A percentile compares a stretch with the other conserved stretches of the same genome.
Conservation (phyloP, 257 asterid genomes). For the Nicotiana tomentosiformis region DNA sequence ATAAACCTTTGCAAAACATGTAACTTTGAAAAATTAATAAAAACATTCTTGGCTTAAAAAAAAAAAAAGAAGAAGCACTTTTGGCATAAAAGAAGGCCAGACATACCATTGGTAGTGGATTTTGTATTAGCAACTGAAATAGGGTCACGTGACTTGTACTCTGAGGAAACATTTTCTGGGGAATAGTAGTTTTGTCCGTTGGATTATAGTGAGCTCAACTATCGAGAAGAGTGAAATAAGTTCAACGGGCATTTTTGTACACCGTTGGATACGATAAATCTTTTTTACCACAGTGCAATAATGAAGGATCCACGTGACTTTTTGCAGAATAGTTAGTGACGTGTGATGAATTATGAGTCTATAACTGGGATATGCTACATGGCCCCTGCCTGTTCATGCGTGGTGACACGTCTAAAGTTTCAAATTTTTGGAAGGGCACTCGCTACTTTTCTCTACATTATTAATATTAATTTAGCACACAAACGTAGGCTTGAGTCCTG, state of each 20-base stretch:
- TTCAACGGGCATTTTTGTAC: not conserved
- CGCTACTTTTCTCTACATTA: not conserved
- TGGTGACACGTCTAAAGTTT: conserved; percentile 24
- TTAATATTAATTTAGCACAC: too few species aligned
- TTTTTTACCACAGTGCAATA: not conserved
- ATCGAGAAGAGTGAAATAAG: not conserved
- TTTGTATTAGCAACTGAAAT: conserved; percentile 10
- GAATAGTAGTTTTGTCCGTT: conserved; percentile 27
- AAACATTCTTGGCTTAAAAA: too few species aligned
- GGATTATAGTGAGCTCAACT: conserved; percentile 15
- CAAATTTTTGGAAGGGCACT: not conserved
- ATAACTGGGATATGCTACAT: not conserved
- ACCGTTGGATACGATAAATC: not conserved
- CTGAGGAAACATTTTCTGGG: conserved; percentile 10
- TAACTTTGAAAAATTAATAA: too few species aligned
- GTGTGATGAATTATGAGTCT: not conserved
- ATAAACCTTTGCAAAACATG: too few species aligned
- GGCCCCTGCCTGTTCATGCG: conserved; percentile 5
- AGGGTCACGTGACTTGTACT: conserved; percentile 22
- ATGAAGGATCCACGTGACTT: conserved; percentile 17
- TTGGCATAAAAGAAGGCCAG: too few species aligned
- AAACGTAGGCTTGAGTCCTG: not conserved
- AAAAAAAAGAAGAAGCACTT: too few species aligned
- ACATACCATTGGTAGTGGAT: conserved; percentile 8
- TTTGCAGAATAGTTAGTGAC: conserved; percentile 17